phyloP scores from a whole-genome alignment of 176 grass and related monocot species.

The Tillandsia fasciculata region DNA sequence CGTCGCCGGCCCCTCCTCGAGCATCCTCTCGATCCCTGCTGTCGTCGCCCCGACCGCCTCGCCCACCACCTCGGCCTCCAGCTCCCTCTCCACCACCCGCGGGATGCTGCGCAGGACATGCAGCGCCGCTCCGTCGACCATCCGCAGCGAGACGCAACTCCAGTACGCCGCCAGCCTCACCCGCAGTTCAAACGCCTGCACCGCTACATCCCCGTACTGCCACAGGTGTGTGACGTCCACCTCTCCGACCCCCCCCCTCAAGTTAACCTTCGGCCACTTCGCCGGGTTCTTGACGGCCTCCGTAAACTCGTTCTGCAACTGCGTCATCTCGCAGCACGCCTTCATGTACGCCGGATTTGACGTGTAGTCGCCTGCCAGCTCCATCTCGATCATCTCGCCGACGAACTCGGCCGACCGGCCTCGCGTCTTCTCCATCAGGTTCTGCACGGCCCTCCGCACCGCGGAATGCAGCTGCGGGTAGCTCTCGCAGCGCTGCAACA shows the following conservation, averaged over 20 bases:
- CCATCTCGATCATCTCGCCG: slow-evolving; percentile 28
- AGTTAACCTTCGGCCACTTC: no score
- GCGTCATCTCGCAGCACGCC: slow-evolving; percentile 10
- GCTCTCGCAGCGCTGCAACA: slow-evolving; percentile 5
- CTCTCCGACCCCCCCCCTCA: no score
- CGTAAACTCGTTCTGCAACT: background rate
- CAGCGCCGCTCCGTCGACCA: slow-evolving; percentile 2
- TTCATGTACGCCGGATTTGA: slow-evolving; percentile 28
- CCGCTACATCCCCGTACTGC: background rate
- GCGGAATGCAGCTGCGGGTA: slow-evolving; percentile 19
- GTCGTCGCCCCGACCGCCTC: slow-evolving; percentile 11
- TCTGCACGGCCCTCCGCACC: background rate
- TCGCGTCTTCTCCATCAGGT: slow-evolving; percentile 13
- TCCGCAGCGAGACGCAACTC: slow-evolving; percentile 1
- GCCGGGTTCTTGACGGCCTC: background rate
- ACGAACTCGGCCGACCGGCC: background rate
- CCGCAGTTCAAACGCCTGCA: slow-evolving; percentile 24
- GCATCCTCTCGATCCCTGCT: slow-evolving; percentile 15
- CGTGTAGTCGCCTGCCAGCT: slow-evolving; percentile 15
- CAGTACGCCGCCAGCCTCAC: slow-evolving; percentile 21
- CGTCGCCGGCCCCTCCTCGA: slow-evolving; percentile 20
- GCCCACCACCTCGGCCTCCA: slow-evolving; percentile 11
- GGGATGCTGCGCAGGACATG: slow-evolving; percentile 11
- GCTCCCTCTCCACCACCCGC: slow-evolving; percentile 8
- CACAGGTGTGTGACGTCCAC: slow-evolving; percentile 9